A percentile compares a stretch with the other conserved stretches of the same genome.
phyloP scores from a whole-genome alignment of 148 eudicot species.

The Chenopodium album region DNA sequence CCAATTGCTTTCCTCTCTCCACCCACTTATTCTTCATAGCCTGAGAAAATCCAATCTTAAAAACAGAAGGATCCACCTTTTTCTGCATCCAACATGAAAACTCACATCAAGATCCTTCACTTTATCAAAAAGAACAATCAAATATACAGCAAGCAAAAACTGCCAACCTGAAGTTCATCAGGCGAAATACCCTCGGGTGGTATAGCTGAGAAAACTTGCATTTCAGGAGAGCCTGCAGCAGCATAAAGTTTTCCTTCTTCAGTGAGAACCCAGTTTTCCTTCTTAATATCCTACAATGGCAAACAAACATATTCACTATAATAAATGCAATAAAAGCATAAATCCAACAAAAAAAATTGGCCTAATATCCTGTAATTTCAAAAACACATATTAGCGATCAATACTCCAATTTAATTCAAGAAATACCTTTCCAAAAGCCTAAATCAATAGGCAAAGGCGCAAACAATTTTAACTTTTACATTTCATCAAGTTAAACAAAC shows the following conservation, averaged over 20 bases:
- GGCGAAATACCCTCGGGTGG: conserved; percentile 76
- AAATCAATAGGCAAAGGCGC: background rate
- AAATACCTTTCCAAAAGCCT: background rate
- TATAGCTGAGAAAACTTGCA: conserved; percentile 63
- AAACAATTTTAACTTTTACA: background rate
- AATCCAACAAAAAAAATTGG: background rate
- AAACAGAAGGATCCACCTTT: conserved; percentile 56
- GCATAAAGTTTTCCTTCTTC: conserved; percentile 80
- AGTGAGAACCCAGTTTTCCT: conserved; percentile 76
- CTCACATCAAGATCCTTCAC: background rate
- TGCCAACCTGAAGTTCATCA: conserved; percentile 64
- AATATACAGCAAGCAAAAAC: background rate
- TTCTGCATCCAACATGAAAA: conserved; percentile 48
- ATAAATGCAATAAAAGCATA: background rate
- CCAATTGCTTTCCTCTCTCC: conserved; percentile 60
- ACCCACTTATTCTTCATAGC: conserved; percentile 85
- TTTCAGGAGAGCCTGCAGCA: conserved; percentile 77
- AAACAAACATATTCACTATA: conserved; percentile 12
- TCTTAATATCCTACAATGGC: conserved; percentile 72
- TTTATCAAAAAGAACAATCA: background rate
- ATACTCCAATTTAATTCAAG: background rate
- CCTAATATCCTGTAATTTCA: background rate
- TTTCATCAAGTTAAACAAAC: background rate
- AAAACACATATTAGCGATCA: background rate
- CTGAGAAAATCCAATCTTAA: conserved; percentile 58